These are phyloP conservation scores for Coemansia sp. DNA, from an alignment of 371 early-diverging fungal species.

Conservation along the genomic window DNA sequence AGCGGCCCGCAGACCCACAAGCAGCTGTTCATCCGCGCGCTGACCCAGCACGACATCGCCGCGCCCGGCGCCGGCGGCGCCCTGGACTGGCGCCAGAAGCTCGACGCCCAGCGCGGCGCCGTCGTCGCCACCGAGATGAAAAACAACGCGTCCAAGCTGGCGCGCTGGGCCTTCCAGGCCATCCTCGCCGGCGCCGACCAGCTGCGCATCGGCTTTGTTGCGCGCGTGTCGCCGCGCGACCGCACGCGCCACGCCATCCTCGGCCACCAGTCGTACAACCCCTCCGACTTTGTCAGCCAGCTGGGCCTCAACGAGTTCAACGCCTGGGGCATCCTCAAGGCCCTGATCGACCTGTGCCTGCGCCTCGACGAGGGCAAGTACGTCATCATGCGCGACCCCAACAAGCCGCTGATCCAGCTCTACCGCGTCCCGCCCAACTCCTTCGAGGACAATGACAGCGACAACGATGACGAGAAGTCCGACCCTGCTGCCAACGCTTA, in stretches of 20 bases:
- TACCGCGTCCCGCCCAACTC: conserved; percentile 70
- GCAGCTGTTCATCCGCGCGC: conserved; percentile 70
- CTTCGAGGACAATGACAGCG: conserved; percentile 65
- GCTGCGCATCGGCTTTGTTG: conserved; percentile 87
- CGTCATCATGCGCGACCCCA: conserved; percentile 94
- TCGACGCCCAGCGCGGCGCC: conserved; percentile 95
- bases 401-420: conserved; percentile 83
- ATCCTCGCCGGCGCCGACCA: conserved; percentile 86
- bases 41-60: conserved; percentile 91
- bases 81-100: conserved; percentile 92
- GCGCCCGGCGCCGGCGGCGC: conserved; percentile 87
- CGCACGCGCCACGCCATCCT: conserved; percentile 79
- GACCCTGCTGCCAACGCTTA: not conserved
- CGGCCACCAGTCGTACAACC: conserved; percentile 84
- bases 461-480: conserved; percentile 5
- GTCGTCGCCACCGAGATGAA: conserved; percentile 96
- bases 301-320: conserved; percentile 82
- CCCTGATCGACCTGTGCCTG: conserved; percentile 83
- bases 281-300: conserved; percentile 88
- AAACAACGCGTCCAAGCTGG: conserved; percentile 95
- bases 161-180: conserved; percentile 92
- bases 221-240: conserved; percentile 79
- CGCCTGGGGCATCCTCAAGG: conserved; percentile 96
- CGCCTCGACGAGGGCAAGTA: conserved; percentile 89
- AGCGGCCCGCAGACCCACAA: conserved; percentile 54